phyloP scores from a whole-genome alignment of 805 yeast genomes.

The Clavispora vitiphila region DNA sequence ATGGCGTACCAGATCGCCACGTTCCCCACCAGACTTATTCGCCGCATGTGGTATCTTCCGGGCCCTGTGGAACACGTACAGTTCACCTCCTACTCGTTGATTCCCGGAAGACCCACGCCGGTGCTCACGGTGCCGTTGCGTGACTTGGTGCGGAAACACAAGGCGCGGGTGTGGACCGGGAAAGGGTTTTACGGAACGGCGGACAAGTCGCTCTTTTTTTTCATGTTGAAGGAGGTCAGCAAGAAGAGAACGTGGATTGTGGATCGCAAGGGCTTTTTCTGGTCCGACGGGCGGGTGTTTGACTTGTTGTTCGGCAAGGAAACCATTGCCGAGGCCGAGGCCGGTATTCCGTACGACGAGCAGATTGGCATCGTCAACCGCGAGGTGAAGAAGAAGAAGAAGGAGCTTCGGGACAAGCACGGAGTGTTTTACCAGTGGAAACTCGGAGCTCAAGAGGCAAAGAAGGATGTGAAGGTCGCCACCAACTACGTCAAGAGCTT shows the following conservation, averaged over 20 bases:
- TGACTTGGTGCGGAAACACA: constrained; percentile 49
- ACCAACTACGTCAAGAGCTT: constrained; percentile 19
- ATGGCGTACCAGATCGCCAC: constrained; percentile 27
- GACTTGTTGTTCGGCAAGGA: constrained; percentile 81
- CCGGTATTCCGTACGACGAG: constrained; percentile 59
- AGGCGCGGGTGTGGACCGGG: constrained; percentile 77
- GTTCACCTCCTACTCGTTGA: constrained; percentile 68
- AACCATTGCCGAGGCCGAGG: constrained; percentile 69
- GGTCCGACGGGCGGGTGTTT: constrained; percentile 88
- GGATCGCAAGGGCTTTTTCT: constrained; percentile 83
- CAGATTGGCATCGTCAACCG: constrained; percentile 46
- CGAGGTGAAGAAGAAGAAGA: constrained; percentile 44
- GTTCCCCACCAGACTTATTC: constrained; percentile 65
- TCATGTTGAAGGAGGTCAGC: constrained; percentile 55
- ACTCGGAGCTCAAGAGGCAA: constrained; percentile 28
- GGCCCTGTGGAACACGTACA: constrained; percentile 51
- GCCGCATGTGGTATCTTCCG: constrained; percentile 76
- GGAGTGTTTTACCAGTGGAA: constrained; percentile 62
- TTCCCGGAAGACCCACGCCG: constrained; percentile 77
- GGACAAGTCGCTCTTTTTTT: constrained; percentile 68
- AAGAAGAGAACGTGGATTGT: constrained; percentile 63
- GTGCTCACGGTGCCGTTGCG: constrained; percentile 62
- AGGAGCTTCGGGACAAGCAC: constrained; percentile 46
- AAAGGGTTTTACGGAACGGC: constrained; percentile 83
- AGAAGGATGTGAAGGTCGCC: constrained; percentile 23